A percentile compares a stretch with the other conserved stretches of the same genome.
phyloP scores from a whole-genome alignment of 2,329 filamentous ascomycete genomes.

The Cladosporium cucumerinum region DNA sequence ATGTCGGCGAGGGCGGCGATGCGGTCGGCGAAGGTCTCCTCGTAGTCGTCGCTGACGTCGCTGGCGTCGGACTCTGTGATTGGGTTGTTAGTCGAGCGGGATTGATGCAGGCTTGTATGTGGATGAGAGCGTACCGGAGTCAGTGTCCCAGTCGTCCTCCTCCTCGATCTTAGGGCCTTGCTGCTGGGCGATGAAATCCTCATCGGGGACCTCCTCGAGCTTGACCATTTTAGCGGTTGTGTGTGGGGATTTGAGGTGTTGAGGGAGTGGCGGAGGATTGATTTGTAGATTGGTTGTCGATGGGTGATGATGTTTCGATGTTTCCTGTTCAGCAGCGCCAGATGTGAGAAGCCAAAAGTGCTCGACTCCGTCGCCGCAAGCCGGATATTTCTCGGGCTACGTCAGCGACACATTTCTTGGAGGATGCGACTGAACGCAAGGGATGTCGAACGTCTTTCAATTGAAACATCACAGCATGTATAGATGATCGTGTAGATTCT shows the following conservation, averaged over 20 bases:
- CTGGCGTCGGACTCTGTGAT: conserved; percentile 63
- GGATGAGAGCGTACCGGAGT: conserved; percentile 66
- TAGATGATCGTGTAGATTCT: neutral
- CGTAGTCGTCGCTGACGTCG: conserved; percentile 56
- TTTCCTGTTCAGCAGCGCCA: neutral
- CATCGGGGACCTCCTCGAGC: conserved; percentile 93
- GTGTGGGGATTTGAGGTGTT: conserved; percentile 1
- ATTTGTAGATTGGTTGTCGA: neutral
- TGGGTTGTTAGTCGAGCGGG: neutral
- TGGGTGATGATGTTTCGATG: neutral
- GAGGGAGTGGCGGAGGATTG: neutral
- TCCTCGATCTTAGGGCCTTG: conserved; percentile 43
- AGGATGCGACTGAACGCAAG: neutral
- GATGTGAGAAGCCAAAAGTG: neutral
- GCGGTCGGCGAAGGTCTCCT: conserved; percentile 43
- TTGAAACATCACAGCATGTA: neutral
- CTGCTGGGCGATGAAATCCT: conserved; percentile 78
- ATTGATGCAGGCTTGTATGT: neutral
- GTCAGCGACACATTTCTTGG: neutral
- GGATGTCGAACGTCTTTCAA: neutral
- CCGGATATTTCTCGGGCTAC: neutral
- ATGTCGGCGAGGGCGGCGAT: conserved; percentile 45
- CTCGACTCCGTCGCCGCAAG: neutral
- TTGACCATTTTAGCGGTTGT: conserved; percentile 71
- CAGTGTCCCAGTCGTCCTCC: conserved; percentile 81